A percentile compares a stretch with the other conserved stretches of the same genome.
Conservation (phyloP, 2,329 filamentous ascomycete genomes). For the Periconia sp. region DNA sequence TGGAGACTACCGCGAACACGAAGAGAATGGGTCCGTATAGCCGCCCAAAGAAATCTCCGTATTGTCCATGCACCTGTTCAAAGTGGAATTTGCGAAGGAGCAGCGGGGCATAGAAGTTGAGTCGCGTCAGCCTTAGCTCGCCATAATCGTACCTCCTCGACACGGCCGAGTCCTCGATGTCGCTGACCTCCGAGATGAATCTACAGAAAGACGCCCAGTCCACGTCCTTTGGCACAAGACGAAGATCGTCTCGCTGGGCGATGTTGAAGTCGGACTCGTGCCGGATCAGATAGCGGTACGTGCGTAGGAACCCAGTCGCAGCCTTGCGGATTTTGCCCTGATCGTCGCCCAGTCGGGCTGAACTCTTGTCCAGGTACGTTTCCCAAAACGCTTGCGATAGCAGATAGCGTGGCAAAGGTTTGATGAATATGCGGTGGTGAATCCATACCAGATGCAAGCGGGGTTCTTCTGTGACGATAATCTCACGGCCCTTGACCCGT, state of each 20-base stretch:
- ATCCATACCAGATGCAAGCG: constrained; percentile 26
- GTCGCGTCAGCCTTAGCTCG: constrained; percentile 51
- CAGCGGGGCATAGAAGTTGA: constrained; percentile 53
- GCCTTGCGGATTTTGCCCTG: constrained; percentile 17
- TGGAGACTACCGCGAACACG: constrained; percentile 23
- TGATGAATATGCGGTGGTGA: constrained; percentile 25
- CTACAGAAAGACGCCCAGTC: constrained; percentile 26
- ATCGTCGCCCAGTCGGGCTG: constrained; percentile 7
- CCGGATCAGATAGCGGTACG: constrained; percentile 50
- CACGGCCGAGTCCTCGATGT: constrained; percentile 40
- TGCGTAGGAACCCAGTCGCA: constrained; percentile 46
- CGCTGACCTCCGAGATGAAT: constrained; percentile 13
- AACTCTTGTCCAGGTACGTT: constrained; percentile 5
- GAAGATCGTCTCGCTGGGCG: constrained; percentile 26
- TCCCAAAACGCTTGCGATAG: constrained; percentile 23
- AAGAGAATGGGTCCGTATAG: constrained; percentile 26
- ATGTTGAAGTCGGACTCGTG: constrained; percentile 48
- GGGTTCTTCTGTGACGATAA: constrained; percentile 24
- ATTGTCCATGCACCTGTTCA: constrained; percentile 36
- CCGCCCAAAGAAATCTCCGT: constrained; percentile 31
- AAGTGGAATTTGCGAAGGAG: constrained; percentile 30
- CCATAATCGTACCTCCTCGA: constrained; percentile 51
- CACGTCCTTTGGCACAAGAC: constrained; percentile 27
- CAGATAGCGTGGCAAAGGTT: constrained; percentile 27
- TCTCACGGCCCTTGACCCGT: constrained; percentile 20